phyloP scores from a whole-genome alignment of 345 rosid genomes.

The Dipteronia dyeriana region DNA sequence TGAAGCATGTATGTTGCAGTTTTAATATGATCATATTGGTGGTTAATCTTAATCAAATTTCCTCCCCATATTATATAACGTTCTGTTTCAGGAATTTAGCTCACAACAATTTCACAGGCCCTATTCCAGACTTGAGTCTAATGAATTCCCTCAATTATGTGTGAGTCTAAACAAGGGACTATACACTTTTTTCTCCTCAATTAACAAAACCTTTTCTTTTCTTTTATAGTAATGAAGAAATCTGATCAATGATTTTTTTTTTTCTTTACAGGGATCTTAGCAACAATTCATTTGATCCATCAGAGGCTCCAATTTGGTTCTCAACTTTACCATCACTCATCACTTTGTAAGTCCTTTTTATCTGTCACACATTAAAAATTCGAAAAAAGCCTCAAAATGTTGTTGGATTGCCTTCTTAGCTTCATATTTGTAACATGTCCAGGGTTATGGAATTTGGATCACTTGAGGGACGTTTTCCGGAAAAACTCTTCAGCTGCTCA shows the following conservation, averaged over 20 bases:
- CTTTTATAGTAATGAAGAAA: not conserved
- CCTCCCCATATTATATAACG: not conserved
- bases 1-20: not conserved
- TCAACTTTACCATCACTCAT: conserved; percentile 79
- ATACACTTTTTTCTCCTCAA: conserved; percentile 3
- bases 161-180: conserved; percentile 43
- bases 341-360: conserved; percentile 55
- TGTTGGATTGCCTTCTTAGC: conserved; percentile 5
- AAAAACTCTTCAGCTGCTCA: conserved; percentile 60
- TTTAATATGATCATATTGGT: conserved; percentile 1
- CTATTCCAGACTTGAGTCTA: conserved; percentile 71
- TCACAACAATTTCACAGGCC: conserved; percentile 68
- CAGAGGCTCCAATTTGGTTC: conserved; percentile 84
- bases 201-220: not conserved
- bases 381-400: not conserved
- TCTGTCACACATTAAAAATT: conserved; percentile 3
- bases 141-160: conserved; percentile 72
- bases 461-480: conserved; percentile 65
- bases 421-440: conserved; percentile 7
- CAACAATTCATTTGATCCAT: conserved; percentile 67
- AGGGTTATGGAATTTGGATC: conserved; percentile 81
- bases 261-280: conserved; percentile 74
- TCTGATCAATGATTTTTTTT: not conserved
- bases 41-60: conserved; percentile 4
- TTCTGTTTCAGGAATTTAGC: conserved; percentile 74